Evolutionary conservation across 129 eudicot species (phyloP).

Genomic region (Flaveria linearis): DNA sequence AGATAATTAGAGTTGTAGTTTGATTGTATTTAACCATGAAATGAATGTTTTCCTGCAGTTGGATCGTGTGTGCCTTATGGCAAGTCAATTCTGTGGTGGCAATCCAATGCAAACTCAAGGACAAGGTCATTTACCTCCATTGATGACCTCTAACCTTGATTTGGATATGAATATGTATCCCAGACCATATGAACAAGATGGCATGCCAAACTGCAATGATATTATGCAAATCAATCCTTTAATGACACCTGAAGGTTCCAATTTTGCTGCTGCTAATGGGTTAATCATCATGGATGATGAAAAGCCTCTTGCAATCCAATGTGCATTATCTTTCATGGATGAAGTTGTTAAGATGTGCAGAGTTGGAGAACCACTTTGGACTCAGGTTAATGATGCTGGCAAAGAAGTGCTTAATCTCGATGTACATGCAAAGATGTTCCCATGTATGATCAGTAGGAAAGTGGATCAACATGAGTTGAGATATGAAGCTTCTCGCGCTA

Average conservation of each 20-base stretch:
- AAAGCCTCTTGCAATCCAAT: conserved; percentile 64
- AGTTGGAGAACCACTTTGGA: conserved; percentile 72
- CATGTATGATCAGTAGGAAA: conserved; percentile 46
- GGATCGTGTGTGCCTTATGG: conserved; percentile 71
- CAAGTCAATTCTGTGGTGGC: conserved; percentile 63
- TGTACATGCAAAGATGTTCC: conserved; percentile 74
- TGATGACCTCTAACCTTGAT: conserved; percentile 49
- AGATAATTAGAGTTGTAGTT: neutral
- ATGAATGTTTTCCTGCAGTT: conserved; percentile 45
- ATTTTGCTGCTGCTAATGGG: conserved; percentile 44
- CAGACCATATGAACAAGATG: conserved; percentile 61
- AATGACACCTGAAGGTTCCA: conserved; percentile 56
- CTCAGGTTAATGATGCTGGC: conserved; percentile 38
- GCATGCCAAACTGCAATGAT: conserved; percentile 44
- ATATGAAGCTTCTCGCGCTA: conserved; percentile 69
- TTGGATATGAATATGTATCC: conserved; percentile 73
- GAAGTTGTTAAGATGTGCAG: conserved; percentile 76
- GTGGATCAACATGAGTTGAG: conserved; percentile 40
- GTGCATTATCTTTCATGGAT: conserved; percentile 65
- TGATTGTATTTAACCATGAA: neutral
- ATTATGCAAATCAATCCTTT: conserved; percentile 50
- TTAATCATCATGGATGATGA: conserved; percentile 67
- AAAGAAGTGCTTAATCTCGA: conserved; percentile 67
- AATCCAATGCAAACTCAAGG: conserved; percentile 55
- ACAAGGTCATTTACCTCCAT: conserved; percentile 46